Conservation (phyloP, 2,329 filamentous ascomycete genomes). For the Orbilia blumenaviensis region DNA sequence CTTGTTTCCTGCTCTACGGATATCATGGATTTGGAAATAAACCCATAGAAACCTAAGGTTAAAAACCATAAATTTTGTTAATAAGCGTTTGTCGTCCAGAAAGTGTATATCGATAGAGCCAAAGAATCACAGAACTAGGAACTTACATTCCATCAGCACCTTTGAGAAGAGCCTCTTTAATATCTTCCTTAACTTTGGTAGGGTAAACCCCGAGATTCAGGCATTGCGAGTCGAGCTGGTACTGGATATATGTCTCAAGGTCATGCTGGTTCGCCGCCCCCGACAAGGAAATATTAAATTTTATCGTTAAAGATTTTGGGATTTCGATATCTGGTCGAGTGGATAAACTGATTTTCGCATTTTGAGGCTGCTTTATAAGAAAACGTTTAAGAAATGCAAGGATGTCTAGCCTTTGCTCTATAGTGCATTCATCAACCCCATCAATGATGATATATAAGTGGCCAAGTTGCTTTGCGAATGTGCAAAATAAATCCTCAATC, state of each 20-base stretch:
- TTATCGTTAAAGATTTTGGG: slow-evolving; percentile 12
- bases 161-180: slow-evolving; percentile 57
- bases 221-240: slow-evolving; percentile 49
- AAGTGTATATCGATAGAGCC: too few species aligned
- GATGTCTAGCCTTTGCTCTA: slow-evolving; percentile 29
- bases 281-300: slow-evolving; percentile 52
- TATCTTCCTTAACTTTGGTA: slow-evolving; percentile 55
- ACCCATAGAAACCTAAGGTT: slow-evolving; percentile 62
- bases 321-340: slow-evolving; percentile 58
- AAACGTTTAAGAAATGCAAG: slow-evolving; percentile 11
- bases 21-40: slow-evolving; percentile 60
- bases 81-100: background rate
- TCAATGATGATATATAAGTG: slow-evolving; percentile 52
- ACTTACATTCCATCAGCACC: slow-evolving; percentile 61
- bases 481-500: slow-evolving; percentile 5
- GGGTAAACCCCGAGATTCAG: slow-evolving; percentile 54
- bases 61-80: background rate
- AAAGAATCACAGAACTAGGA: too few species aligned
- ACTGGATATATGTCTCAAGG: slow-evolving; percentile 55
- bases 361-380: background rate
- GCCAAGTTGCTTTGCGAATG: background rate
- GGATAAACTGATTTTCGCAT: slow-evolving; percentile 58
- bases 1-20: slow-evolving; percentile 60
- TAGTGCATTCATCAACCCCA: slow-evolving; percentile 54
- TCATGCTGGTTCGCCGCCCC: slow-evolving; percentile 51